phyloP scores from a whole-genome alignment of 345 rosid species.

The Barbarea vulgaris region DNA sequence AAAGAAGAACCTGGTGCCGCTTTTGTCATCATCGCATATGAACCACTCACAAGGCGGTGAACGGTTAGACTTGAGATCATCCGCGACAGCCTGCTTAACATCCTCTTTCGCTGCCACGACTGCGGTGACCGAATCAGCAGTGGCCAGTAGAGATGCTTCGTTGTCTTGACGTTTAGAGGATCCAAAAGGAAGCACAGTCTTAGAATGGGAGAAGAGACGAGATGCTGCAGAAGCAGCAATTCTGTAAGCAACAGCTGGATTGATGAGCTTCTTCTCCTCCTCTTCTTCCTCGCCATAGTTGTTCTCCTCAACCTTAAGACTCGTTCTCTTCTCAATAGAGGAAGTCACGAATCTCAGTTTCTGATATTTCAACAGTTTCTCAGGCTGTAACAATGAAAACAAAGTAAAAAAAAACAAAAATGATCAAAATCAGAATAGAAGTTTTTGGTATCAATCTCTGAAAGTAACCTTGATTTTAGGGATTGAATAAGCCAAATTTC shows the following conservation, averaged over 20 bases:
- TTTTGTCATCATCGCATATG: conserved; percentile 80
- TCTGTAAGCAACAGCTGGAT: conserved; percentile 73
- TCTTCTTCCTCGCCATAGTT: conserved; percentile 38
- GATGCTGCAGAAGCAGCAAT: conserved; percentile 88
- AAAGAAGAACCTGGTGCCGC: conserved; percentile 75
- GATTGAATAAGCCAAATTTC: conserved; percentile 76
- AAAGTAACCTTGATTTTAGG: conserved; percentile 65
- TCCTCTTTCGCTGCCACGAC: conserved; percentile 97
- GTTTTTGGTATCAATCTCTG: neutral
- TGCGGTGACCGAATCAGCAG: conserved; percentile 95
- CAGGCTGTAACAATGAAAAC: conserved; percentile 52
- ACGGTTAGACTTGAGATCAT: conserved; percentile 69
- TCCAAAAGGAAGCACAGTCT: conserved; percentile 61
- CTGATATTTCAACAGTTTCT: conserved; percentile 56
- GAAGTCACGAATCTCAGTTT: conserved; percentile 71
- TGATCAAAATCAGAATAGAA: neutral
- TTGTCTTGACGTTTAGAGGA: conserved; percentile 43
- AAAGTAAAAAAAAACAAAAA: conserved; percentile 4
- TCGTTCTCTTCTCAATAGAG: conserved; percentile 59
- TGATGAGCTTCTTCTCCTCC: conserved; percentile 46
- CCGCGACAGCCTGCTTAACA: conserved; percentile 95
- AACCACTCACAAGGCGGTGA: conserved; percentile 98
- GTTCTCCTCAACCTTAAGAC: conserved; percentile 44
- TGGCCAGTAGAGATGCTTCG: conserved; percentile 69
- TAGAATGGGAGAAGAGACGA: conserved; percentile 74